These are phyloP conservation scores for Asterionellopsis glacialis DNA, from an alignment of 108 stramenopile genomes.

Conservation along the genomic window DNA sequence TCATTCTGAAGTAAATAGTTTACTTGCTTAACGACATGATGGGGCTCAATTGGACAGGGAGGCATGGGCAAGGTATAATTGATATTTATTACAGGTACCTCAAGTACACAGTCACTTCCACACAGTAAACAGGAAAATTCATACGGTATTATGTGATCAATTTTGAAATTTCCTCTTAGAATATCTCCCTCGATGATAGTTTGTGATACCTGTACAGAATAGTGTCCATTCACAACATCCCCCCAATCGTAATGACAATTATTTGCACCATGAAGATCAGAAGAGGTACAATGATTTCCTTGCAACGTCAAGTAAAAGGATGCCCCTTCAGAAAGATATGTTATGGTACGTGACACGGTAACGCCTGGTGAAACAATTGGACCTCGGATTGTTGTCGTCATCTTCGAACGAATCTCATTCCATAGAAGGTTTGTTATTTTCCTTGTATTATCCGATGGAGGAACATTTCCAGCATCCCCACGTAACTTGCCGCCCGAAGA, in stretches of 20 bases:
- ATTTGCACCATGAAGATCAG: conserved; percentile 3
- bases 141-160: conserved; percentile 5
- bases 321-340: neutral
- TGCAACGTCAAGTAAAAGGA: neutral
- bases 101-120: neutral
- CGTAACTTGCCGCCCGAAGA: too few species aligned
- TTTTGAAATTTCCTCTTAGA: neutral
- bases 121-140: conserved; percentile 1
- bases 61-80: conserved; percentile 1
- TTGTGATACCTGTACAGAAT: neutral
- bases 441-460: too few species aligned
- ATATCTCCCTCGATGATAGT: neutral
- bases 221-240: neutral
- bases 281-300: neutral
- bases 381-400: too few species aligned
- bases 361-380: neutral
- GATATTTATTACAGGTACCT: neutral
- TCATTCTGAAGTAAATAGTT: neutral
- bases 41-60: neutral
- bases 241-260: conserved; percentile 8
- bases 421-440: too few species aligned
- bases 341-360: neutral
- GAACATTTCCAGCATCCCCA: too few species aligned
- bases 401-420: too few species aligned
- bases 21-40: neutral